These are phyloP conservation scores for Sporobolus alterniflorus DNA, from an alignment of 202 grass and related monocot species.

Conservation along the genomic window DNA sequence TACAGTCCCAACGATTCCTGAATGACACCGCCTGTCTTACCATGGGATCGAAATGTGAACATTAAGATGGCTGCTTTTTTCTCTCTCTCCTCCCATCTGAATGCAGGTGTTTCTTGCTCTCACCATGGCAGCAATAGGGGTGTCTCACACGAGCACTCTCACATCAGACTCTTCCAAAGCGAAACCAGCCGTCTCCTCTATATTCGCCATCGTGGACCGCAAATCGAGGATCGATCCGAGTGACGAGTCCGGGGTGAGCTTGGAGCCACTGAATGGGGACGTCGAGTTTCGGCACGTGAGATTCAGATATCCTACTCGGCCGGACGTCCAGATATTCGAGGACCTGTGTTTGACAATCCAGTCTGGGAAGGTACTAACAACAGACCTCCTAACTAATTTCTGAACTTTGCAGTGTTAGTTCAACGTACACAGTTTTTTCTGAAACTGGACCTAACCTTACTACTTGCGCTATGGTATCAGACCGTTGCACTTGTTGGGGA, in stretches of 20 bases:
- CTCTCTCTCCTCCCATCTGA: too few relatives aligned
- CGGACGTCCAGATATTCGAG: constrained; percentile 84
- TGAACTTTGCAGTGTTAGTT: neutral
- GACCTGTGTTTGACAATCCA: constrained; percentile 85
- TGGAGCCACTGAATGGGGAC: constrained; percentile 68
- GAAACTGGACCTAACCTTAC: constrained; percentile 1
- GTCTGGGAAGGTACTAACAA: constrained; percentile 64
- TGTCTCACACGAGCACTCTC: constrained; percentile 85
- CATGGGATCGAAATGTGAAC: neutral
- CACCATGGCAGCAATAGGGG: constrained; percentile 88
- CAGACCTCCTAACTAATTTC: neutral
- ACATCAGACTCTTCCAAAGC: constrained; percentile 91
- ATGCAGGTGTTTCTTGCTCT: constrained; percentile 93
- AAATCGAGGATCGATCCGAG: constrained; percentile 90
- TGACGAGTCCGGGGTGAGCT: constrained; percentile 56
- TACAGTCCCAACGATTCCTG: neutral
- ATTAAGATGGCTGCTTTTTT: neutral
- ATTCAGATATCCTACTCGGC: constrained; percentile 88
- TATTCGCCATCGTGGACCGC: constrained; percentile 80
- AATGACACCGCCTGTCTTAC: neutral
- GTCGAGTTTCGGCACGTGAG: constrained; percentile 85
- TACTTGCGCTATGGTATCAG: constrained; percentile 37
- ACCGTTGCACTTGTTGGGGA: constrained; percentile 87
- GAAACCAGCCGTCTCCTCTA: constrained; percentile 74
- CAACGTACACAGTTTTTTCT: neutral